Evolutionary conservation across 2,329 filamentous ascomycete species (phyloP), one percentile per base, ranked within the genome.

Genomic region (Davidsoniella eucalypti): DNA sequence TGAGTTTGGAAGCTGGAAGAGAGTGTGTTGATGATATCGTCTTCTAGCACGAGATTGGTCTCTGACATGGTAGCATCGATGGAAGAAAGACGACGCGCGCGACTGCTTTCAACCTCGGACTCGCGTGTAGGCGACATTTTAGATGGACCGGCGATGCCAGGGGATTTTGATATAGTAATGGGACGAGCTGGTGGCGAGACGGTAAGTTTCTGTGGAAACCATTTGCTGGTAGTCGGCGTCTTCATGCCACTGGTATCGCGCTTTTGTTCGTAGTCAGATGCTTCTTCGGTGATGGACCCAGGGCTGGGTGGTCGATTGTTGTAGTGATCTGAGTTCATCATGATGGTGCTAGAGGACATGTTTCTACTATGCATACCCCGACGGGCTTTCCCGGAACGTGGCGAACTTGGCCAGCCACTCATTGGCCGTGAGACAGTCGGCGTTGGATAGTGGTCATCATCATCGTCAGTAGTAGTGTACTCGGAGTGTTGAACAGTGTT

Each of bases 1-100:
- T 90, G 83, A 1, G 84, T 90, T 29, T 82, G 81, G 59, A 93
- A 88, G 48, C 83, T 88, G 6, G 80, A 81, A 0, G 84, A 80
- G 41, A 87, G 69, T 1, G 70, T 76, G 14, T 72, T 76, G 17
- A 81, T 69, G 33, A 78, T 75, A 33, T 77, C 78, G 26, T 71
- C 73, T 17, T 75, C 73, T 21, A 64, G 58, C 5, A 71, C 71
- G 37, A 74, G 69, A 18, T 78, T 76, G 49, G 92, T 87, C 4
- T 83, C 88, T 37, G 83, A 78, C 5, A 86, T 70, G 57, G 84
- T 82, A 42, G 86, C 68, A 51, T 86, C 82, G 40, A 86, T 72
- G 0, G 83, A 84, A 0, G 82, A 78, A 17, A 72, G 57, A 6
- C 70, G 66, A 38, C 70, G 67, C 12, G 61, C 56, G 3, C 61